Evolutionary conservation across 805 yeast species (phyloP).

Genomic region (Pichia ethanolica): DNA sequence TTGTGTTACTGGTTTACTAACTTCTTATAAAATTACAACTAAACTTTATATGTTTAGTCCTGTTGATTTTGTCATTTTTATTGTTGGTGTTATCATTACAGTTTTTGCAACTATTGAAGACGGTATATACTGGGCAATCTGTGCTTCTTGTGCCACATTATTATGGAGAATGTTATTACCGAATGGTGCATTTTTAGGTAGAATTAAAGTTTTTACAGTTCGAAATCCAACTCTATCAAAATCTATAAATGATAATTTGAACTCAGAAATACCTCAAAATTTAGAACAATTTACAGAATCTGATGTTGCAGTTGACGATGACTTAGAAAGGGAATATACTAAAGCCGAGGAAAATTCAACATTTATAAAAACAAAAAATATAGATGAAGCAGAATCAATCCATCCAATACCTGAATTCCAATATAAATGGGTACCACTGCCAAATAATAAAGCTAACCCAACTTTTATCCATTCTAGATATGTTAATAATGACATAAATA

Average conservation of each 20-base stretch:
- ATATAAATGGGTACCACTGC: slow-evolving; percentile 61
- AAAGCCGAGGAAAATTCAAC: no score
- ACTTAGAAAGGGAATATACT: no score
- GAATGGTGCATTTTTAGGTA: slow-evolving; percentile 74
- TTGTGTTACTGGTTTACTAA: slow-evolving; percentile 81
- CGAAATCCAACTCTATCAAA: slow-evolving; percentile 44
- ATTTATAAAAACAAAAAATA: no score
- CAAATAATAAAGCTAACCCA: slow-evolving; percentile 22
- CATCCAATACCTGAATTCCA: slow-evolving; percentile 11
- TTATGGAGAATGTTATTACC: slow-evolving; percentile 75
- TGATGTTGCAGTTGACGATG: neutral
- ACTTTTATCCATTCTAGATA: slow-evolving; percentile 26
- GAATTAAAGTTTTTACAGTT: slow-evolving; percentile 45
- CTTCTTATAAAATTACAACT: slow-evolving; percentile 60
- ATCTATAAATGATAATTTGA: neutral
- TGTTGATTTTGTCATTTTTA: slow-evolving; percentile 62
- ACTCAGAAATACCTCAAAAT: neutral
- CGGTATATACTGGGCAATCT: slow-evolving; percentile 86
- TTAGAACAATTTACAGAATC: neutral
- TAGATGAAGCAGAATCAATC: neutral
- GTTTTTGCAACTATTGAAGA: slow-evolving; percentile 75
- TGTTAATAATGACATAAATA: slow-evolving; percentile 49
- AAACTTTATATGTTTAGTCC: slow-evolving; percentile 69
- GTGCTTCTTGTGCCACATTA: slow-evolving; percentile 71
- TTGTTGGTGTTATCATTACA: slow-evolving; percentile 65